Evolutionary conservation across 495 filamentous ascomycete species (phyloP), one percentile per base, ranked within the genome.

Genomic region (Aspergillus diversus): DNA sequence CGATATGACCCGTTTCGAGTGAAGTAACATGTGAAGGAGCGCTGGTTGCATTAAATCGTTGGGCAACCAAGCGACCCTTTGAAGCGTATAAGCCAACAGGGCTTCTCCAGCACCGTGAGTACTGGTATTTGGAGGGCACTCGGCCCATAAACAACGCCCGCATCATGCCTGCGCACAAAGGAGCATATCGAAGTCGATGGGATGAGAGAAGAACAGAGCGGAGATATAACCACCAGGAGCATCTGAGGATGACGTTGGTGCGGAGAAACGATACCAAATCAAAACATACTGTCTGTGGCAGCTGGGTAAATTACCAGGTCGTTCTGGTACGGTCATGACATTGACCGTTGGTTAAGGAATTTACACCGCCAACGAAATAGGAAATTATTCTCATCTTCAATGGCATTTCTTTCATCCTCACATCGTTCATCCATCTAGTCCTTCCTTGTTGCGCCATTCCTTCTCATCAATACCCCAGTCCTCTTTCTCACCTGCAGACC

Each of bases 1-100:
- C 74, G 62, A 99, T 96, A 70, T 97, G 93, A 3, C 95, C 94
- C 56, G 73, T 66, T 46, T 73, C 67, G 32, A 80, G 67, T 49
- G 69, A 68, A 34, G 71, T 64, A 33, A 53, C 53, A 59, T 65
- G 64, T 31, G 64, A 62, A 51, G 55, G 9, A 60, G 58, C 64
- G 69, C 60, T 56, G 51, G 60, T 66, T 65, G 69, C 61, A 57
- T 39, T 63, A 32, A 17, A 3, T 33, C 55, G 54, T 27, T 47
- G 60, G 17, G 46, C 60, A 32, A 31, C 32, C 57, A 56, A 48
- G 33, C 4, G 55, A 9, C 9, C 53, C 21, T 17, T 55, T 34
- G 33, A 34, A 34, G 31, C 48, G 17, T 21, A 21, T 39, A 57
- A 34, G 42, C 13, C 52, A 54, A 63, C 9, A 50, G 42, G 32